Percentiles rank a stretch among this genome's conserved stretches.
Evolutionary conservation across 192 early-diverging fungal genomes (phyloP).

Genomic region (Thoreauomyces humboldtii): DNA sequence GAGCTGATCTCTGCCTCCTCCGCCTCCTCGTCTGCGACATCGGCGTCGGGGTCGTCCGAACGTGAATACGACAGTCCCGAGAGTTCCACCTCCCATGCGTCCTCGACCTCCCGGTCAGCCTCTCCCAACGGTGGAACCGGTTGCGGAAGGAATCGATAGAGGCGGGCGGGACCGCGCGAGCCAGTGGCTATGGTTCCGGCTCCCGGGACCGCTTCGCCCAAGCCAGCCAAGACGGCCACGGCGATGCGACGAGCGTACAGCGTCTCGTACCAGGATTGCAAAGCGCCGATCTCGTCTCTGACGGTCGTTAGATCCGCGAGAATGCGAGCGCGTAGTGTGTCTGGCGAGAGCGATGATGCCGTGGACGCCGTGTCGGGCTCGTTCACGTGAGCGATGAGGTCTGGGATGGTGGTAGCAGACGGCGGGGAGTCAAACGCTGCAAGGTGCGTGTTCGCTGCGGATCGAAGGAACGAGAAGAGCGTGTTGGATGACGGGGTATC

Average conservation of each 20-base stretch:
- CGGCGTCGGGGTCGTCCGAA: background rate
- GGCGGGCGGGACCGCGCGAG: background rate
- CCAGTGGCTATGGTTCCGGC: background rate
- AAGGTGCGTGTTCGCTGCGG: too few relatives aligned
- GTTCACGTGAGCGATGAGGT: too few relatives aligned
- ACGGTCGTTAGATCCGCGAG: background rate
- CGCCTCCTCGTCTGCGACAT: background rate
- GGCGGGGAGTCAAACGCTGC: too few relatives aligned
- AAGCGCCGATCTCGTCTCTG: background rate
- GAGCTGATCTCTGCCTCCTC: background rate
- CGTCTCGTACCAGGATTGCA: constrained; percentile 6
- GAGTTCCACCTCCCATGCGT: background rate
- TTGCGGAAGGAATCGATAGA: background rate
- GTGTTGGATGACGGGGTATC: too few relatives aligned
- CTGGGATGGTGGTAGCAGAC: too few relatives aligned
- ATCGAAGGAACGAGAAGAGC: too few relatives aligned
- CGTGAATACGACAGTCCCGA: background rate
- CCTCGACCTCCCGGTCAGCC: background rate
- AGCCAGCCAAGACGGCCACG: background rate
- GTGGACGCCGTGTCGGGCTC: too few relatives aligned
- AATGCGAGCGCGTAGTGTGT: background rate
- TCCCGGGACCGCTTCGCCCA: background rate
- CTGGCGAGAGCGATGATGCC: too few relatives aligned
- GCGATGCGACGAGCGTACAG: background rate
- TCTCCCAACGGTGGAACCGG: background rate